A percentile compares a stretch with the other conserved stretches of the same genome.
phyloP scores from a whole-genome alignment of 805 yeast species.

The Candida saitoana region DNA sequence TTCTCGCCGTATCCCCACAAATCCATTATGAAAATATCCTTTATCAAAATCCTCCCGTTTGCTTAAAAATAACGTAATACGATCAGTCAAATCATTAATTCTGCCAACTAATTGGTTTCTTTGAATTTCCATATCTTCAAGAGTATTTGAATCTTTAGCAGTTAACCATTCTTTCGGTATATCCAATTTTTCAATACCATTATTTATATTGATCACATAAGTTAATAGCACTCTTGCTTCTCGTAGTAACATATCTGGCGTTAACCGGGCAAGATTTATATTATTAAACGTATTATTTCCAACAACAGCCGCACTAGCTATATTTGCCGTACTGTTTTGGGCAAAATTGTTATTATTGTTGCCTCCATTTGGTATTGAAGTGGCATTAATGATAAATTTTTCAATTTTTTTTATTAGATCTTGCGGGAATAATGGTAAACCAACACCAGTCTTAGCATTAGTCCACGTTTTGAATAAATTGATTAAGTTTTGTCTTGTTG shows the following conservation, averaged over 20 bases:
- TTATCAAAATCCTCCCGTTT: constrained; percentile 20
- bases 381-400: constrained; percentile 36
- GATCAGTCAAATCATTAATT: constrained; percentile 32
- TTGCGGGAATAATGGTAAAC: constrained; percentile 31
- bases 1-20: constrained; percentile 16
- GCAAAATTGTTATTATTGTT: constrained; percentile 7
- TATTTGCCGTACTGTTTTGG: neutral
- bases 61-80: constrained; percentile 4
- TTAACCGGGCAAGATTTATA: constrained; percentile 8
- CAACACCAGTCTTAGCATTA: constrained; percentile 29
- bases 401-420: constrained; percentile 30
- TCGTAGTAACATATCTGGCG: constrained; percentile 32
- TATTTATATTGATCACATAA: constrained; percentile 28
- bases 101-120: constrained; percentile 26
- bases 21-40: constrained; percentile 17
- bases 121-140: constrained; percentile 12
- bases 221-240: constrained; percentile 36
- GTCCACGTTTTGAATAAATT: constrained; percentile 41
- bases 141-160: constrained; percentile 6
- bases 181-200: constrained; percentile 18
- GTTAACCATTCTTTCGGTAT: constrained; percentile 5
- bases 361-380: constrained; percentile 15
- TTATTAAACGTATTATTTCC: neutral
- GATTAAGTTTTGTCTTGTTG: constrained; percentile 36
- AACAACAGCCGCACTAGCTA: constrained; percentile 1